These are phyloP conservation scores for Astragalus glycyphyllos DNA, from an alignment of 306 rosid species.

Conservation along the genomic window DNA sequence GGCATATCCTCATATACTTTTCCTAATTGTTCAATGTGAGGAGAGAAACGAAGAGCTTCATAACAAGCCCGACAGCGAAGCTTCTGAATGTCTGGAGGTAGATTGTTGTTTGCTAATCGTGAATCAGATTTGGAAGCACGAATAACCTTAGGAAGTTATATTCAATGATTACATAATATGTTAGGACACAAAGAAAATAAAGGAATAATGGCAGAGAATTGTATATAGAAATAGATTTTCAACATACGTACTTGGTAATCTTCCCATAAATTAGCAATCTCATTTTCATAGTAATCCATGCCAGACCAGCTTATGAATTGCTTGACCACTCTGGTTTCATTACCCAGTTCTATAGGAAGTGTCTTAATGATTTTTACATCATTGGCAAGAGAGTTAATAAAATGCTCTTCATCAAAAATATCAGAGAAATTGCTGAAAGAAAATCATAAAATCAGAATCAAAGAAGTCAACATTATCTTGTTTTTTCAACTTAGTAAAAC, in stretches of 20 bases:
- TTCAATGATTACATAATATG: conserved; percentile 35
- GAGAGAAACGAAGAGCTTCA: conserved; percentile 89
- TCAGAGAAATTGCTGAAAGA: conserved; percentile 88
- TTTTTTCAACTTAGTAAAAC: conserved; percentile 11
- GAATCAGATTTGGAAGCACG: conserved; percentile 97
- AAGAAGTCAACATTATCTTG: background rate
- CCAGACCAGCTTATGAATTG: conserved; percentile 98
- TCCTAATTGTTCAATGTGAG: conserved; percentile 86
- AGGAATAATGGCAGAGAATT: conserved; percentile 15
- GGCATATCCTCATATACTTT: conserved; percentile 56
- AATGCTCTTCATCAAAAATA: conserved; percentile 86
- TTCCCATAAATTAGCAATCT: conserved; percentile 85
- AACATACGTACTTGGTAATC: conserved; percentile 66
- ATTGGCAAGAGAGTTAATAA: conserved; percentile 70
- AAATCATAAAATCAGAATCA: conserved; percentile 33
- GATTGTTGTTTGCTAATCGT: conserved; percentile 86
- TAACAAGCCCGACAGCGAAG: conserved; percentile 96
- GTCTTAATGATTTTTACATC: conserved; percentile 79
- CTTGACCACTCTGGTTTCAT: conserved; percentile 61
- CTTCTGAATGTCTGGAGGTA: conserved; percentile 89
- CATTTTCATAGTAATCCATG: conserved; percentile 79
- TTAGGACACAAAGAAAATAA: conserved; percentile 2
- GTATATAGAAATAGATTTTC: conserved; percentile 39
- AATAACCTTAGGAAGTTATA: conserved; percentile 64
- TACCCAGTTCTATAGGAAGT: conserved; percentile 69